Conservation (phyloP, 1,284 basidiomycete genomes). For the Apiotrichum veenhuisii region DNA sequence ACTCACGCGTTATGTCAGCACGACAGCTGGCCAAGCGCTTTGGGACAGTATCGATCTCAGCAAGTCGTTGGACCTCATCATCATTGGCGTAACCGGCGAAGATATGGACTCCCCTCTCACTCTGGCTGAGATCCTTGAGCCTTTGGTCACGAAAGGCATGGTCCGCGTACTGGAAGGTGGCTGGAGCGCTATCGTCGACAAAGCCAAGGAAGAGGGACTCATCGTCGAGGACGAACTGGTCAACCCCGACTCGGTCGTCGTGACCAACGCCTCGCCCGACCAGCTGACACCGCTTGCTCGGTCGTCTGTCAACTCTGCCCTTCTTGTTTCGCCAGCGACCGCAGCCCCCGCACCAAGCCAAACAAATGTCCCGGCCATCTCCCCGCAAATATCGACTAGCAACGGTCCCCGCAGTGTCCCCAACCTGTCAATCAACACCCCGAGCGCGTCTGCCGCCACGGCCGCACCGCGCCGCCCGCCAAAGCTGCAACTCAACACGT, state of each 20-base stretch:
- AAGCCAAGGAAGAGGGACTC: conserved; percentile 4
- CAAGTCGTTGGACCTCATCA: conserved; percentile 50
- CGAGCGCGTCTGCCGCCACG: no score
- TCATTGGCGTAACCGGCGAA: conserved; percentile 28
- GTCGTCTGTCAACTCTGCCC: neutral
- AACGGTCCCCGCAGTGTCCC: conserved; percentile 27
- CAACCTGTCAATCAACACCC: conserved; percentile 20
- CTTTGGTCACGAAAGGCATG: conserved; percentile 19
- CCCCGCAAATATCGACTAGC: conserved; percentile 24
- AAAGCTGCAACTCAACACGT: conserved; percentile 41
- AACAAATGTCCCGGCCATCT: conserved; percentile 7
- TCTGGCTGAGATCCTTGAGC: conserved; percentile 22
- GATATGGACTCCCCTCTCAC: conserved; percentile 24
- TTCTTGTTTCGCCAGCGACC: neutral
- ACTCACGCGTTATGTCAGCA: conserved; percentile 71
- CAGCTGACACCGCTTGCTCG: neutral
- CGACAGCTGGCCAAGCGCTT: conserved; percentile 61
- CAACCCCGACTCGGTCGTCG: neutral
- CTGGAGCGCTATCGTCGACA: conserved; percentile 27
- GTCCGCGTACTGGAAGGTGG: conserved; percentile 34
- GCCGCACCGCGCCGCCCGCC: conserved; percentile 25
- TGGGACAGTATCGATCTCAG: conserved; percentile 57
- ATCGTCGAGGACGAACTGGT: conserved; percentile 2
- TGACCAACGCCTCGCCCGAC: conserved; percentile 15
- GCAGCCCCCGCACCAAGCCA: conserved; percentile 8